Evolutionary conservation across 2,329 filamentous ascomycete genomes (phyloP), one percentile per base, ranked within the genome.

Genomic region (Chaetomium olivaceum): DNA sequence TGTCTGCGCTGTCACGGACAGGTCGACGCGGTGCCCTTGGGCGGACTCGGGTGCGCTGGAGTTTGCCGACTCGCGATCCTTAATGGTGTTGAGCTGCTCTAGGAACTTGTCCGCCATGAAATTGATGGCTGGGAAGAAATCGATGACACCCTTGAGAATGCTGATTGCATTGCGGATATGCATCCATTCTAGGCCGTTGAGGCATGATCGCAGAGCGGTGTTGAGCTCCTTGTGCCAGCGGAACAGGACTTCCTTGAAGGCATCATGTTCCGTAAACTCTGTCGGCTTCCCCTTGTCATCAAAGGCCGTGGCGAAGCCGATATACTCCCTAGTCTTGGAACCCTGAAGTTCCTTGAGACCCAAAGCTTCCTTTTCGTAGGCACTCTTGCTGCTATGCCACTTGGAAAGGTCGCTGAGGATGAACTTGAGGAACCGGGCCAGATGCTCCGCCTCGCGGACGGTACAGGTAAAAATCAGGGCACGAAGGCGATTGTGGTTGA

Each of bases 101-200:
- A 85, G 83, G 67, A 89, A 87, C 70, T 86, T 84, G 48, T 81
- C 83, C 39, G 92, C 95, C 84, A 96, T 94, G 76, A 92, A 95
- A 74, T 96, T 92, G 65, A 98, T 87, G 19, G 89, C 90, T 4
- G 95, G 96, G 82, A 97, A 99, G 73, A 88, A 85, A 59, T 92
- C 88, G 27, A 92, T 85, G 57, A 97, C 84, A 12, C 87, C 85
- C 75, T 95, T 96, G 66, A 99, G 82, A 4, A 98, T 84, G 65
- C 91, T 95, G 71, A 98, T 96, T 54, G 93, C 92, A 75, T 99
- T 99, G 63, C 94, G 89, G 75, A 98, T 96, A 76, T 97, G 93
- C 90, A 97, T 97, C 86, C 95, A 99, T 77, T 98, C 94, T 36
- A 87, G 88, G 31, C 90, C 89, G 21, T 87, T 87, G 56, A 99